These are phyloP conservation scores for Penicillium soppii DNA, from an alignment of 495 filamentous ascomycete genomes.

Conservation along the genomic window DNA sequence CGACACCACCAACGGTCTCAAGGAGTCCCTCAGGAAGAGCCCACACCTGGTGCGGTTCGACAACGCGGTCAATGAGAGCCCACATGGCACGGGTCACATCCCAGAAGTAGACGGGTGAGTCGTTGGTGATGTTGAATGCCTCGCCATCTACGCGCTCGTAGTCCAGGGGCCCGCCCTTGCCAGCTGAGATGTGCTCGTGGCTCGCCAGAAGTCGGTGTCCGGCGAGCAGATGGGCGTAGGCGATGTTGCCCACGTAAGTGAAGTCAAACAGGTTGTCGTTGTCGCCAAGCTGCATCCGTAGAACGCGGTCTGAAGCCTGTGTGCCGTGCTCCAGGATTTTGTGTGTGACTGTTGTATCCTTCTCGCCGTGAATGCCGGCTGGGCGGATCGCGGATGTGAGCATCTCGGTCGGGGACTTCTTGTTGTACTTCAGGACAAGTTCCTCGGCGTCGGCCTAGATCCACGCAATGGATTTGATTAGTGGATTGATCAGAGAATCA, in stretches of 20 bases:
- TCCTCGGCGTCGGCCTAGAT: slow-evolving; percentile 80
- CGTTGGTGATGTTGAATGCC: slow-evolving; percentile 95
- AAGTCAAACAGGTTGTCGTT: slow-evolving; percentile 77
- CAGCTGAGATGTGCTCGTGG: slow-evolving; percentile 48
- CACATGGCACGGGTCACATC: slow-evolving; percentile 82
- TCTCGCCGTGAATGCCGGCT: slow-evolving; percentile 88
- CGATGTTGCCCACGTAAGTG: slow-evolving; percentile 55
- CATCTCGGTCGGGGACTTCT: slow-evolving; percentile 59
- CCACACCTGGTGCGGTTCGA: slow-evolving; percentile 68
- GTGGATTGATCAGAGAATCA: neutral
- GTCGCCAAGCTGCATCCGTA: slow-evolving; percentile 78
- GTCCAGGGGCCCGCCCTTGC: slow-evolving; percentile 60
- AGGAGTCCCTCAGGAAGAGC: slow-evolving; percentile 63
- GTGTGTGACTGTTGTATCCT: slow-evolving; percentile 73
- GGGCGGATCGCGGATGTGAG: slow-evolving; percentile 81
- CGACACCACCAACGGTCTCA: slow-evolving; percentile 61
- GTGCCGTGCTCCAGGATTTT: slow-evolving; percentile 46
- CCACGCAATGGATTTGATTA: slow-evolving; percentile 2
- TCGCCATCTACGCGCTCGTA: slow-evolving; percentile 87
- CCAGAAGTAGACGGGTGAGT: slow-evolving; percentile 92
- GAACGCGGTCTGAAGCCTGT: slow-evolving; percentile 54
- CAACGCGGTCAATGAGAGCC: slow-evolving; percentile 63
- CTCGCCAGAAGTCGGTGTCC: slow-evolving; percentile 67
- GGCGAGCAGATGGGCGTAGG: slow-evolving; percentile 50
- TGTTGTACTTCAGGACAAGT: slow-evolving; percentile 82